phyloP scores from a whole-genome alignment of 345 rosid species.

The Brassica carinata region DNA sequence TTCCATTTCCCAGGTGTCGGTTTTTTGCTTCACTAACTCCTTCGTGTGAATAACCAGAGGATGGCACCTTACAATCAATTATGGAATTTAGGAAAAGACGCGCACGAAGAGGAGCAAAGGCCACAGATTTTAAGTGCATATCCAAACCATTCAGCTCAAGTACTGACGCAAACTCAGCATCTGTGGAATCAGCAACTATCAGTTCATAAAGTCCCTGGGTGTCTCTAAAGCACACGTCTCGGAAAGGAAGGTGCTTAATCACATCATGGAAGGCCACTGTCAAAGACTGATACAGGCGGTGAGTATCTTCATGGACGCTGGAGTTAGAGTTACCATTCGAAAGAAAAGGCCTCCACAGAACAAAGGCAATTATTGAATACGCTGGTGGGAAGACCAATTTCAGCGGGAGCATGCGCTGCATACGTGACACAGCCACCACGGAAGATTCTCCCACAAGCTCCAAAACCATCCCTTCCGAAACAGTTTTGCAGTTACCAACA shows the following conservation, averaged over 20 bases:
- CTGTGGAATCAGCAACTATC: slow-evolving; percentile 77
- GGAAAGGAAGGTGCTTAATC: slow-evolving; percentile 79
- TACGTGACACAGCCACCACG: slow-evolving; percentile 83
- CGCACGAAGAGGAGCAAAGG: slow-evolving; percentile 89
- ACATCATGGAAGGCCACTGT: slow-evolving; percentile 76
- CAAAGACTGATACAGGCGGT: slow-evolving; percentile 75
- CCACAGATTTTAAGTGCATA: slow-evolving; percentile 64
- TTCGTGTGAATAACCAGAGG: slow-evolving; percentile 51
- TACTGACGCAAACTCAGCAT: slow-evolving; percentile 82
- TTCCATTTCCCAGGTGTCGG: slow-evolving; percentile 54
- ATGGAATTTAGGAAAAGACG: slow-evolving; percentile 86
- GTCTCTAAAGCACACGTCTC: slow-evolving; percentile 92
- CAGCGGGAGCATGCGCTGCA: slow-evolving; percentile 90
- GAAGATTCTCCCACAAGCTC: slow-evolving; percentile 93
- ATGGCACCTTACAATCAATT: slow-evolving; percentile 77
- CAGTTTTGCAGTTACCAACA: slow-evolving; percentile 83
- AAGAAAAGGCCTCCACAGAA: slow-evolving; percentile 78
- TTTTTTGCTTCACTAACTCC: slow-evolving; percentile 59
- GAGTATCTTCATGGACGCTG: slow-evolving; percentile 72
- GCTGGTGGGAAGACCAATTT: slow-evolving; percentile 93
- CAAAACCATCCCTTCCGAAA: slow-evolving; percentile 82
- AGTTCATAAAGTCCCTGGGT: slow-evolving; percentile 79
- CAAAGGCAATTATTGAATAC: slow-evolving; percentile 76
- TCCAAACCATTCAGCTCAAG: slow-evolving; percentile 73
- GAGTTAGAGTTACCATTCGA: slow-evolving; percentile 46